Base-by-base conservation (phyloP, 805 yeast species). In the Hanseniaspora thailandica region DNA sequence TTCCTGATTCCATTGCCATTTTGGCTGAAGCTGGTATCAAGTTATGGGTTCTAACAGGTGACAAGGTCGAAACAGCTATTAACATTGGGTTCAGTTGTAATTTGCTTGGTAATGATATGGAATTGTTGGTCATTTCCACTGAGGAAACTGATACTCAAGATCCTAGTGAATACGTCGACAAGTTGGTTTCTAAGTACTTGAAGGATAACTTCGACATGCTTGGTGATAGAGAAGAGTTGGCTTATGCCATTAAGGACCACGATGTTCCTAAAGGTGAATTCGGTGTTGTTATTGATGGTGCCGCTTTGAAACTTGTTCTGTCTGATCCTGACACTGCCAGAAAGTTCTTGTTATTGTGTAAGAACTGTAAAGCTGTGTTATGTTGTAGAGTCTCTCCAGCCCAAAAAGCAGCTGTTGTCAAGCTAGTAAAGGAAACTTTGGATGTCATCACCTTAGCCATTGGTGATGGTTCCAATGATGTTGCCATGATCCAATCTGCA, bases 331-430 rank as follows among this genome's bases (percentile, higher is more conserved):
- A 70, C 3, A 67, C 71, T 47, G 70, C 71, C 57, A 69, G 78
- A 56, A 82, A 81, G 63, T 84, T 85, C 61, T 70, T 85, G 54
- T 66, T 85, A 25, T 67, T 85, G 47, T 82, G 93, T 66, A 85
- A 84, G 63, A 84, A 83, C 59, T 85, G 95, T 70, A 78, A 76
- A 55, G 83, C 93, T 19, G 94, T 85, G 26, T 69, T 85, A 54
- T 85, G 95, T 68, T 85, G 95, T 66, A 78, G 95, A 69, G 95
- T 85, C 33, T 84, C 93, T 1, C 95, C 95, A 5, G 80, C 90
- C 39, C 95, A 85, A 63, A 85, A 85, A 63, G 93, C 93, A 15
- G 78, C 81, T n/a, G 90, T 85, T 54, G 90, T 84, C 28, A 80
- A 77, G 58, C 66, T 85, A 58, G 93, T 85, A n/a, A 84, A 82